Evolutionary conservation across 2,329 filamentous ascomycete species (phyloP).

Genomic region (Coleophoma crateriformis): DNA sequence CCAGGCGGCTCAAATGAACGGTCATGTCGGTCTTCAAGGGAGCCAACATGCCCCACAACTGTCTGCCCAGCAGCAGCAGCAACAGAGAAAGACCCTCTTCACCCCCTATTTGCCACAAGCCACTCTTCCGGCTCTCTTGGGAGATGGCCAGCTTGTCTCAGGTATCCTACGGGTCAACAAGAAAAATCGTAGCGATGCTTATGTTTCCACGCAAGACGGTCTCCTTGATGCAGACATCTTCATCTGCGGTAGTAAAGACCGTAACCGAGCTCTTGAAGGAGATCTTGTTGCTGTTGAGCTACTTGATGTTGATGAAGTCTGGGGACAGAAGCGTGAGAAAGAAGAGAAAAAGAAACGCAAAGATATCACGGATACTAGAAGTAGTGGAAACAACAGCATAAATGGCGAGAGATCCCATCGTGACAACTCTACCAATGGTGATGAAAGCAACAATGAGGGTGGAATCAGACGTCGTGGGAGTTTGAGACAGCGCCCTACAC

Average conservation of each 20-base stretch:
- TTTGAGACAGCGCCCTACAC: slow-evolving; percentile 90
- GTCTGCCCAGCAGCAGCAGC: slow-evolving; percentile 71
- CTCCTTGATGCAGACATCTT: slow-evolving; percentile 95
- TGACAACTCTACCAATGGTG: slow-evolving; percentile 53
- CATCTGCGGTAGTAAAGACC: slow-evolving; percentile 98
- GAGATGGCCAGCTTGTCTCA: slow-evolving; percentile 89
- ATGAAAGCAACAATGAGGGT: slow-evolving; percentile 66
- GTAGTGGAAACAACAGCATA: slow-evolving; percentile 68
- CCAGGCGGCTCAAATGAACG: slow-evolving; percentile 79
- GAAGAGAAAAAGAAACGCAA: slow-evolving; percentile 99
- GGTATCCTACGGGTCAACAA: slow-evolving; percentile 98
- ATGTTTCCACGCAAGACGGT: slow-evolving; percentile 86
- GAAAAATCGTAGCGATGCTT: slow-evolving; percentile 98
- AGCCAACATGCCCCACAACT: slow-evolving; percentile 67
- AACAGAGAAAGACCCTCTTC: slow-evolving; percentile 97
- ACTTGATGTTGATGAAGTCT: slow-evolving; percentile 96
- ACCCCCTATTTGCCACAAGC: slow-evolving; percentile 96
- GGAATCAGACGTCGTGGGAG: slow-evolving; percentile 89
- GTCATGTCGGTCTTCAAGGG: slow-evolving; percentile 61
- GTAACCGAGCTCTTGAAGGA: slow-evolving; percentile 92
- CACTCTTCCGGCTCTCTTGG: slow-evolving; percentile 82
- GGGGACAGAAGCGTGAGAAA: slow-evolving; percentile 97
- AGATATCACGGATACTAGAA: slow-evolving; percentile 89
- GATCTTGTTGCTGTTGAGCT: slow-evolving; percentile 95
- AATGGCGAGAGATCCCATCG: slow-evolving; percentile 53